Percentiles rank a stretch among this genome's conserved stretches.
phyloP scores from a whole-genome alignment of 305 asterid species.

The Rubia tinctorum region DNA sequence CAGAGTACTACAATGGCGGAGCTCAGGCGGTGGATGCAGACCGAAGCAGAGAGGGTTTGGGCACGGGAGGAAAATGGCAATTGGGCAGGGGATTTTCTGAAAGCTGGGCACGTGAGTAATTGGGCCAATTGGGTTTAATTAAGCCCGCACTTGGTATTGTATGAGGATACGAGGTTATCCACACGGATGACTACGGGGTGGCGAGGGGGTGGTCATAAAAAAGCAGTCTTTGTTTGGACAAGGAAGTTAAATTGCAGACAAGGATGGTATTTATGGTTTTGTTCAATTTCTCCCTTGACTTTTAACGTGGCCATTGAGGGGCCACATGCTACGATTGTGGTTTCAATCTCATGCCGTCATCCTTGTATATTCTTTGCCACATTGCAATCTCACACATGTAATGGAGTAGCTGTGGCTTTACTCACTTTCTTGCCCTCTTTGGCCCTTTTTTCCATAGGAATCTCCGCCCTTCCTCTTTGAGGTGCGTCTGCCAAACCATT shows the following conservation, averaged over 20 bases:
- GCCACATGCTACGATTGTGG: slow-evolving; percentile 66
- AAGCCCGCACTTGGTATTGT: no score
- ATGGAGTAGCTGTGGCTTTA: not conserved
- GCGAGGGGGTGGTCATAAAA: slow-evolving; percentile 2
- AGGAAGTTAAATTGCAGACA: not conserved
- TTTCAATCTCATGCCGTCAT: slow-evolving; percentile 24
- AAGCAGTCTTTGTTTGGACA: not conserved
- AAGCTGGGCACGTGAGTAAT: no score
- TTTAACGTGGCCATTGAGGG: slow-evolving; percentile 50
- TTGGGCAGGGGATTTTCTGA: no score
- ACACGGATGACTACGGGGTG: not conserved
- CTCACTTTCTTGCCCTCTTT: not conserved
- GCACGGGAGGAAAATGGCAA: no score
- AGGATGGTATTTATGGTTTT: slow-evolving; percentile 5
- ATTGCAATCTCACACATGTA: not conserved
- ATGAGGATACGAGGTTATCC: slow-evolving; percentile 1
- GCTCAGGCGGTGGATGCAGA: no score
- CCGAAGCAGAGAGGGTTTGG: no score
- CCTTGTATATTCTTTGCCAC: not conserved
- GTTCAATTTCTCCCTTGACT: slow-evolving; percentile 7
- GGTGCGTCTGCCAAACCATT: not conserved
- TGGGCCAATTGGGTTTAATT: no score
- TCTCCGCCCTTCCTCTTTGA: not conserved
- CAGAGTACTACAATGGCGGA: no score
- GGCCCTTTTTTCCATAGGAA: not conserved